phyloP scores from a whole-genome alignment of 306 rosid genomes.

The Inga laurina region DNA sequence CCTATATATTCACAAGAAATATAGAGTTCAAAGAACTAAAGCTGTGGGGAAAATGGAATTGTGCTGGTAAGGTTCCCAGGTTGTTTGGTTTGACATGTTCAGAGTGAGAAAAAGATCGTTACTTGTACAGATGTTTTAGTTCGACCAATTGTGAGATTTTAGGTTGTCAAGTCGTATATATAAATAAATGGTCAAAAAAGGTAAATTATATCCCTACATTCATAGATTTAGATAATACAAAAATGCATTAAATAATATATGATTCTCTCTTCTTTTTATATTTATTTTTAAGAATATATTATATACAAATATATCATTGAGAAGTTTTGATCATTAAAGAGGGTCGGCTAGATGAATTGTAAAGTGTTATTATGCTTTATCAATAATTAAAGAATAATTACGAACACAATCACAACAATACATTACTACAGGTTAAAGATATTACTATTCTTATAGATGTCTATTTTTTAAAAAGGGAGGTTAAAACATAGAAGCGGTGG shows the following conservation, averaged over 20 bases:
- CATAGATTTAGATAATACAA: background rate
- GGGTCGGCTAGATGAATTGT: too few species aligned
- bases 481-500: too few species aligned
- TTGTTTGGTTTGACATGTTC: background rate
- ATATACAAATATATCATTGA: background rate
- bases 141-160: background rate
- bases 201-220: background rate
- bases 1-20: too few species aligned
- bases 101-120: background rate
- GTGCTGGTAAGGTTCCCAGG: background rate
- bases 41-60: background rate
- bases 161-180: too few species aligned
- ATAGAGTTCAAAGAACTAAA: background rate
- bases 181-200: background rate
- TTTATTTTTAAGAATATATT: background rate
- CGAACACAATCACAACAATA: too few species aligned
- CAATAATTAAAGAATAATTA: too few species aligned
- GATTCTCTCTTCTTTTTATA: background rate
- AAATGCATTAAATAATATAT: background rate
- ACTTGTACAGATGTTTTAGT: background rate
- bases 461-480: too few species aligned
- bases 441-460: too few species aligned
- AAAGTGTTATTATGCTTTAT: too few species aligned
- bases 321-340: too few species aligned
- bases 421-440: too few species aligned